These are phyloP conservation scores for Sideroxylon spinosum DNA, from an alignment of 179 eudicot genomes.

Conservation along the genomic window DNA sequence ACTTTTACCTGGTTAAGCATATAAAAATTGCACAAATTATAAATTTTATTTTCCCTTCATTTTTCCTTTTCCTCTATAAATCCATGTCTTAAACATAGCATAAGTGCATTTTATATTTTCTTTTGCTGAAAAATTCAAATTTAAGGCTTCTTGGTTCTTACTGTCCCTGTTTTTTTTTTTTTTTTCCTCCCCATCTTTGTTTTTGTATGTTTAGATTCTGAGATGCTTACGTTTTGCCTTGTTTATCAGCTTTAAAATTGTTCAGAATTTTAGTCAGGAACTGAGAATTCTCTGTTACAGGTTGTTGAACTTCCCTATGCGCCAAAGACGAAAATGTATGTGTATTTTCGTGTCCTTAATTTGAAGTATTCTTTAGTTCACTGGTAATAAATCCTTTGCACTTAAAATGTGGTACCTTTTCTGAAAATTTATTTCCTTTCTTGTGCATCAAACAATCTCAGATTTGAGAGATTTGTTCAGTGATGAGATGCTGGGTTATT, in stretches of 20 bases:
- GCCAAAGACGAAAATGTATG: conserved; percentile 81
- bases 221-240: background rate
- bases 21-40: too few relatives aligned
- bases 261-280: background rate
- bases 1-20: too few relatives aligned
- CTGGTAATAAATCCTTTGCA: background rate
- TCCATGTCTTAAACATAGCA: too few relatives aligned
- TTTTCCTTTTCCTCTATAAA: too few relatives aligned
- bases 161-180: too few relatives aligned
- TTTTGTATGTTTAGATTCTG: background rate
- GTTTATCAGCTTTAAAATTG: background rate
- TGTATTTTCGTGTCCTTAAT: background rate
- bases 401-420: conserved; percentile 5
- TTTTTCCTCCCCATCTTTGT: background rate
- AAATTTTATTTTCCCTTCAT: too few relatives aligned
- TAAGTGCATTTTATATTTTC: background rate
- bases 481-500: conserved; percentile 62
- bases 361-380: background rate
- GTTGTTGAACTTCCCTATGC: conserved; percentile 76
- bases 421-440: background rate
- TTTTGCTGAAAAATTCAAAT: background rate
- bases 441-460: conserved; percentile 26
- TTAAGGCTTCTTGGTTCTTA: background rate
- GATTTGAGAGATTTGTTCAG: conserved; percentile 69
- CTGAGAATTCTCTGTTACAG: conserved; percentile 39